These are phyloP conservation scores for Pythium utonaiense DNA, from an alignment of 352 stramenopile genomes.

Conservation along the genomic window DNA sequence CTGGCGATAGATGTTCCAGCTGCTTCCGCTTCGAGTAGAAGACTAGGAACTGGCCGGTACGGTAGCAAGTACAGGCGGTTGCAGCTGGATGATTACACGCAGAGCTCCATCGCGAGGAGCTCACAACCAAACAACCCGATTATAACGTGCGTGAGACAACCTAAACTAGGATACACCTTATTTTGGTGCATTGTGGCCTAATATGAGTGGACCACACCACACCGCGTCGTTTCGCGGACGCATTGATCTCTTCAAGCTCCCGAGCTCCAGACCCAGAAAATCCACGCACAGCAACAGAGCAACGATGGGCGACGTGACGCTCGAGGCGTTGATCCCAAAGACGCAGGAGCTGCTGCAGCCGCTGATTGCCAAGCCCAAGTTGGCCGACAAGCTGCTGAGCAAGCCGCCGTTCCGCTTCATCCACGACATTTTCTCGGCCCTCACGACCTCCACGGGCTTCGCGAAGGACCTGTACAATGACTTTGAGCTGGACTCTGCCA, in stretches of 20 bases:
- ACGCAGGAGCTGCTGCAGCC: slow-evolving; percentile 84
- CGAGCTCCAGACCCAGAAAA: background rate
- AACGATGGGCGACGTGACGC: slow-evolving; percentile 43
- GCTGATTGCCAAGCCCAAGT: slow-evolving; percentile 92
- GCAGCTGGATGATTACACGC: no score
- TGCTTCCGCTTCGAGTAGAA: slow-evolving; percentile 2
- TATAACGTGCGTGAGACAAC: background rate
- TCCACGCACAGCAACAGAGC: background rate
- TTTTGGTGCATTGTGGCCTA: background rate
- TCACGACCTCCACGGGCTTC: slow-evolving; percentile 87
- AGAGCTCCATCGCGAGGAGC: no score
- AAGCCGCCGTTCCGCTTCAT: slow-evolving; percentile 97
- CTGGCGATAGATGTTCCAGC: background rate
- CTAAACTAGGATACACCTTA: background rate
- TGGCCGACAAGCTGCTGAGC: slow-evolving; percentile 92
- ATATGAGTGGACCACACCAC: slow-evolving; percentile 17
- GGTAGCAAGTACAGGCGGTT: no score
- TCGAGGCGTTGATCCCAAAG: slow-evolving; percentile 68
- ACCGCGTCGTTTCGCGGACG: slow-evolving; percentile 3
- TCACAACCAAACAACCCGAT: background rate
- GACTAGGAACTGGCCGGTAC: background rate
- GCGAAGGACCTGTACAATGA: slow-evolving; percentile 77
- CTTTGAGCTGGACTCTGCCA: slow-evolving; percentile 71
- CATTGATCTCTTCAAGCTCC: background rate
- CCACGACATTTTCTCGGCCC: slow-evolving; percentile 91